Base-by-base conservation (phyloP, 2,329 filamentous ascomycete species). In the Aureobasidium namibiae region DNA sequence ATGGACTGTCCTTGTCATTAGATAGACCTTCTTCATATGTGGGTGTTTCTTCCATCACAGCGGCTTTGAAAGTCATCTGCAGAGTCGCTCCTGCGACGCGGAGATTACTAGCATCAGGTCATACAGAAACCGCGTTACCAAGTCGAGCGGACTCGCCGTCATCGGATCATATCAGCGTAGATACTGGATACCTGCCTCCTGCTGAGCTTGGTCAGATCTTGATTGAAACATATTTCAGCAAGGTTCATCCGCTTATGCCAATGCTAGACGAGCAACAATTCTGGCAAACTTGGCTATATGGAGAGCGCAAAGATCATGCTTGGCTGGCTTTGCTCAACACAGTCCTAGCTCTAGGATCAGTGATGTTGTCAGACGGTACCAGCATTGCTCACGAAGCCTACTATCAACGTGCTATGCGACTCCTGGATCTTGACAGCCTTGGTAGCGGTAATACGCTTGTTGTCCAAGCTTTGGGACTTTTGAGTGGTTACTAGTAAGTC, bases 221-320 rank as follows among this genome's bases (percentile, higher is more conserved):
- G 1, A 67, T 70, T 24, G 68, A 71, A 18, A 65, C 68, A 1
- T 71, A 71, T 58, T 71, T 71, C 41, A 61, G 60, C 4, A 66
- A 67, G 24, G 63, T 69, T 7, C 69, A 71, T 49, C 63, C 66
- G 6, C 62, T 69, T 44, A 70, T 71, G 68, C 69, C 69, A 2
- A 68, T 71, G 66, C 61, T 71, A 11, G 69, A 71, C 42, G 69
- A 71, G 52, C 66, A 69, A 18, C 61, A 65, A 16, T 70, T 71
- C 46, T 66, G 67, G 59, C 64, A 68, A 46, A 67, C 64, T 23
- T 71, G 67, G 59, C 62, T 68, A 1, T 68, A 69, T 38, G 64
- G 65, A 7, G 64, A 65, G 16, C 67, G 68, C 1, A 64, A 57
- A 45, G 69, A 70, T 33, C 63, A 66, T 13, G 63, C 69, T 13